Percentiles rank a stretch among this genome's conserved stretches.
Conservation (phyloP, 179 eudicot genomes). For the Corrigiola litoralis region DNA sequence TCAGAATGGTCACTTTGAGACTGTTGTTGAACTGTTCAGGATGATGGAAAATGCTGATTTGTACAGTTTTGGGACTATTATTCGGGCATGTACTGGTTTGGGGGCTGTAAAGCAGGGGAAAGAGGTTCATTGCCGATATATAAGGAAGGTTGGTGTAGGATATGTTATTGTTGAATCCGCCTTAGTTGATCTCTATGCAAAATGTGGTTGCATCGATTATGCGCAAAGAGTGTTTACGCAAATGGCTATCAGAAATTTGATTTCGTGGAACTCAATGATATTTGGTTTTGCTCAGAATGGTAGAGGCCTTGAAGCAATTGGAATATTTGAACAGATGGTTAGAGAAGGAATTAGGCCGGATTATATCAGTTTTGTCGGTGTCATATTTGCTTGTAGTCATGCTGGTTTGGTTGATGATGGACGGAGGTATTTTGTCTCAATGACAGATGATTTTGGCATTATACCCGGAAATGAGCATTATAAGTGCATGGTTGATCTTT, state of each 20-base stretch:
- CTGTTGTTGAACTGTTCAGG: conserved; percentile 29
- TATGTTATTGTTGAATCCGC: conserved; percentile 57
- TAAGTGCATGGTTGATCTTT: conserved; percentile 72
- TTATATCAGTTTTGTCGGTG: conserved; percentile 62
- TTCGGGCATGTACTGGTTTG: conserved; percentile 43
- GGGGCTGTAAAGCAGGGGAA: conserved; percentile 32
- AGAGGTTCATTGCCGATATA: conserved; percentile 40
- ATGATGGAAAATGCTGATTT: conserved; percentile 23
- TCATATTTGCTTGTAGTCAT: conserved; percentile 84
- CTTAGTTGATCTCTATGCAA: conserved; percentile 72
- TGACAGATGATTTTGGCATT: conserved; percentile 49
- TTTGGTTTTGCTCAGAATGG: conserved; percentile 63
- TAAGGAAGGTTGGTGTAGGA: conserved; percentile 29
- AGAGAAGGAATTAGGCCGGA: conserved; percentile 64
- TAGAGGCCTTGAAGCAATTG: conserved; percentile 42
- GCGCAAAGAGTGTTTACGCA: conserved; percentile 46
- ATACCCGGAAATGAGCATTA: conserved; percentile 57
- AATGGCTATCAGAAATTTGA: conserved; percentile 56
- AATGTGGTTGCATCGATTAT: conserved; percentile 55
- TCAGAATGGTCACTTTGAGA: conserved; percentile 33
- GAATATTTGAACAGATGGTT: conserved; percentile 50
- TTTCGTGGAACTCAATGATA: conserved; percentile 79
- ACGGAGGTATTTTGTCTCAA: conserved; percentile 37
- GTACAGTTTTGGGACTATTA: conserved; percentile 42
- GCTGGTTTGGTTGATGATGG: conserved; percentile 68